Conservation (phyloP, 164 flowering plant genomes). For the Chimonanthus praecox region DNA sequence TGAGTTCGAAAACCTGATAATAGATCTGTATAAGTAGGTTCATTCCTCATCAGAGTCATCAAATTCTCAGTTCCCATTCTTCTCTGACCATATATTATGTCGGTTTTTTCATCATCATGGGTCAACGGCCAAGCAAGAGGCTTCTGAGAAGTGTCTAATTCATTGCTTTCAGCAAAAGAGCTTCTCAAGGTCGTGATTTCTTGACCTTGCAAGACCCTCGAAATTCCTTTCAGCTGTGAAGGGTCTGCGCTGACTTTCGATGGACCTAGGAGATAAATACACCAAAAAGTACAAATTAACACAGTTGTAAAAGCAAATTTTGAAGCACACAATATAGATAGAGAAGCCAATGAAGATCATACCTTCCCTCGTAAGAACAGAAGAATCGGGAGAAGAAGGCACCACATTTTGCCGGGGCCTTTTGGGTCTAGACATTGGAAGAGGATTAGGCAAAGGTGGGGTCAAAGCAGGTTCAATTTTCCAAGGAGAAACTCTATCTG, state of each 20-base stretch:
- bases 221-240: slow-evolving; percentile 45
- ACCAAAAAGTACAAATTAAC: background rate
- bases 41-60: slow-evolving; percentile 47
- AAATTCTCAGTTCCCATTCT: slow-evolving; percentile 51
- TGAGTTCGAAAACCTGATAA: slow-evolving; percentile 60
- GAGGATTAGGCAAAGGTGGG: slow-evolving; percentile 69
- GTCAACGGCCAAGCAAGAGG: slow-evolving; percentile 36
- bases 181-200: slow-evolving; percentile 74
- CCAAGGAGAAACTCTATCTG: slow-evolving; percentile 98
- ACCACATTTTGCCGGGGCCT: slow-evolving; percentile 60
- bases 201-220: slow-evolving; percentile 97
- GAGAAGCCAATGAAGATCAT: slow-evolving; percentile 2
- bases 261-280: slow-evolving; percentile 35
- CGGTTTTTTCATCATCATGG: slow-evolving; percentile 54
- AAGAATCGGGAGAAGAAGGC: slow-evolving; percentile 68
- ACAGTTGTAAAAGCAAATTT: background rate
- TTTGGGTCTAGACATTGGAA: slow-evolving; percentile 64
- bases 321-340: background rate
- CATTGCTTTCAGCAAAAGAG: slow-evolving; percentile 49
- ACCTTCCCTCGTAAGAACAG: slow-evolving; percentile 82
- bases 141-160: slow-evolving; percentile 61
- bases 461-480: slow-evolving; percentile 79
- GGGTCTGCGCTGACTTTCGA: slow-evolving; percentile 59
- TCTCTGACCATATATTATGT: slow-evolving; percentile 35
- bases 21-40: slow-evolving; percentile 57